Conservation (phyloP, 805 yeast genomes). For the Saccharomyces eubayanus region DNA sequence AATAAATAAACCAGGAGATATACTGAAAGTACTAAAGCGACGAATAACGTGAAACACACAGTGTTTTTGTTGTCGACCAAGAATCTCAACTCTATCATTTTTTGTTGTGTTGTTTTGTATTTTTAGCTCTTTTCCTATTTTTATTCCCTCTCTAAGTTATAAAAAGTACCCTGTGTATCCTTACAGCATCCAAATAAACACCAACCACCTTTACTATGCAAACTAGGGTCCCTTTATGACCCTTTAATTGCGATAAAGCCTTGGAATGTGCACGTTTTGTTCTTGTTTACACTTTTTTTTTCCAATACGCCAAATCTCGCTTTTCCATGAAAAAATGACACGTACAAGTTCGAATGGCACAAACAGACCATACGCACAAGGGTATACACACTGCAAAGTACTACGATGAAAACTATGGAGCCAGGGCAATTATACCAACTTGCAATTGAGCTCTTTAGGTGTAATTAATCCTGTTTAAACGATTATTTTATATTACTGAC, state of each 20-base stretch:
- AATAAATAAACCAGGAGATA: constrained; percentile 40
- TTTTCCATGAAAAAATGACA: neutral
- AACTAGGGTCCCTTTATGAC: neutral
- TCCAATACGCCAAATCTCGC: neutral
- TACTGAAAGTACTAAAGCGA: constrained; percentile 15
- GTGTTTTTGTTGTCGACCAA: neutral
- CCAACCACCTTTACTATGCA: neutral
- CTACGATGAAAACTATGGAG: neutral
- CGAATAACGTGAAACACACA: neutral
- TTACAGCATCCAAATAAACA: neutral
- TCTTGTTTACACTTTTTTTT: neutral
- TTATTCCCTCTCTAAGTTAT: neutral
- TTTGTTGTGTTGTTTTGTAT: neutral
- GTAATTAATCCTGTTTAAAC: neutral
- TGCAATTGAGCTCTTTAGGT: neutral
- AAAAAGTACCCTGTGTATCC: neutral
- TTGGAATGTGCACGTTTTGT: neutral
- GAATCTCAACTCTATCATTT: neutral
- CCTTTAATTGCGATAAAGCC: neutral
- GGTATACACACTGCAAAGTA: neutral
- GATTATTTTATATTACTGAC: neutral
- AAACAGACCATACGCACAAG: neutral
- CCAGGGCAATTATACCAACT: neutral
- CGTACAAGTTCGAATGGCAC: neutral
- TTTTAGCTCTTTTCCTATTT: neutral